A percentile compares a stretch with the other conserved stretches of the same genome.
Evolutionary conservation across 106 monocot genomes (phyloP).

Genomic region (Allium cepa): DNA sequence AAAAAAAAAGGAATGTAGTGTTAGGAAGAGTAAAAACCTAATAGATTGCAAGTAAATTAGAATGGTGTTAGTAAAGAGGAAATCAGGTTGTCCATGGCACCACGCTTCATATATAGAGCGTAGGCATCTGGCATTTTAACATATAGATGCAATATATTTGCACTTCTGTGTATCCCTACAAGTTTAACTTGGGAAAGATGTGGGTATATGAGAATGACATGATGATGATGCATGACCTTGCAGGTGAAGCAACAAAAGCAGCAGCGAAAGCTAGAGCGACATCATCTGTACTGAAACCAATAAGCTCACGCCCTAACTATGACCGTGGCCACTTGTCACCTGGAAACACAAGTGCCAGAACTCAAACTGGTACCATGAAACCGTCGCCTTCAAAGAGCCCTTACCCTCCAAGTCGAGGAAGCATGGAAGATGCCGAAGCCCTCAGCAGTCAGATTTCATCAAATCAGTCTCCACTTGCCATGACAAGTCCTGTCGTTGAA

Average conservation of each 20-base stretch:
- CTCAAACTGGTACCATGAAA: conserved; percentile 13
- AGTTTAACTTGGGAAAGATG: no score
- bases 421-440: conserved; percentile 47
- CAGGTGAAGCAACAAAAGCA: conserved; percentile 58
- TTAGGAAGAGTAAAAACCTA: no score
- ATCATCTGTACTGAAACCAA: conserved; percentile 81
- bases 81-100: no score
- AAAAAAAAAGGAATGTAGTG: no score
- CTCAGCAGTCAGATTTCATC: conserved; percentile 34
- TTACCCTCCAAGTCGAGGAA: conserved; percentile 53
- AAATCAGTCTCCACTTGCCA: conserved; percentile 20
- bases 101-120: no score
- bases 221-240: no score
- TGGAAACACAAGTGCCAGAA: conserved; percentile 54
- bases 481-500: conserved; percentile 3
- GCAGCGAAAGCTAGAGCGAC: conserved; percentile 94
- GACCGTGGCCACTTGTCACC: conserved; percentile 37
- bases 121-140: no score
- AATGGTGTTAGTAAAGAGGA: no score
- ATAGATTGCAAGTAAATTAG: no score
- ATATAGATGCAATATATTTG: no score
- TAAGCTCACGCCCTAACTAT: conserved; percentile 23
- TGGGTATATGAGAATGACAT: no score
- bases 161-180: no score
- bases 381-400: conserved; percentile 33